Conservation (phyloP, 202 grass and related monocot species). For the Zoysia matrella region DNA sequence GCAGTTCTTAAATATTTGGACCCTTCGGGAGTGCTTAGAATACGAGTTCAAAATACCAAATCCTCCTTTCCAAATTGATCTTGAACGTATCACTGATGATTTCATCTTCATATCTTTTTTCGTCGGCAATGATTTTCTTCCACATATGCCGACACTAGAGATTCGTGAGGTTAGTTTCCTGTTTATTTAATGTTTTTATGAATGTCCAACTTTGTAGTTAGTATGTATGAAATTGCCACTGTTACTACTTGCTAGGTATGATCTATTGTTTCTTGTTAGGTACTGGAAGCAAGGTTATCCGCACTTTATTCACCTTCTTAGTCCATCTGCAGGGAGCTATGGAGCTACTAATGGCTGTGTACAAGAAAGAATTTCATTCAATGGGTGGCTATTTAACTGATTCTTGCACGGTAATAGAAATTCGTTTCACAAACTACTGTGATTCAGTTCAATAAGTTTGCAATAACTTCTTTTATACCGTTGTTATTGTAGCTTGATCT, state of each 20-base stretch:
- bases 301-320: conserved; percentile 4
- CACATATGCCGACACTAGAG: conserved; percentile 95
- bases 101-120: conserved; percentile 99
- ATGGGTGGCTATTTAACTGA: too few relatives aligned
- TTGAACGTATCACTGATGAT: conserved; percentile 96
- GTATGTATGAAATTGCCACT: conserved; percentile 16
- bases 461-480: conserved; percentile 37
- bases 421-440: too few relatives aligned
- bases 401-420: too few relatives aligned
- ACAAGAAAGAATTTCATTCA: too few relatives aligned
- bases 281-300: neutral
- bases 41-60: conserved; percentile 97
- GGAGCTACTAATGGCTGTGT: conserved; percentile 61
- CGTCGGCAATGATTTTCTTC: conserved; percentile 44
- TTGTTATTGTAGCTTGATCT: conserved; percentile 78
- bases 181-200: conserved; percentile 24
- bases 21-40: conserved; percentile 62
- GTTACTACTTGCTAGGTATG: neutral
- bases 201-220: conserved; percentile 18
- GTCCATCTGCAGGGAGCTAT: conserved; percentile 79
- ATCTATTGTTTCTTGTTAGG: neutral
- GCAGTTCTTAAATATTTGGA: conserved; percentile 76
- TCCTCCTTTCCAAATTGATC: conserved; percentile 81
- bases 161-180: conserved; percentile 87
- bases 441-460: too few relatives aligned